Evolutionary conservation across 441 rosid genomes (phyloP), one percentile per base, ranked within the genome.

Genomic region (Pelargonium australe): DNA sequence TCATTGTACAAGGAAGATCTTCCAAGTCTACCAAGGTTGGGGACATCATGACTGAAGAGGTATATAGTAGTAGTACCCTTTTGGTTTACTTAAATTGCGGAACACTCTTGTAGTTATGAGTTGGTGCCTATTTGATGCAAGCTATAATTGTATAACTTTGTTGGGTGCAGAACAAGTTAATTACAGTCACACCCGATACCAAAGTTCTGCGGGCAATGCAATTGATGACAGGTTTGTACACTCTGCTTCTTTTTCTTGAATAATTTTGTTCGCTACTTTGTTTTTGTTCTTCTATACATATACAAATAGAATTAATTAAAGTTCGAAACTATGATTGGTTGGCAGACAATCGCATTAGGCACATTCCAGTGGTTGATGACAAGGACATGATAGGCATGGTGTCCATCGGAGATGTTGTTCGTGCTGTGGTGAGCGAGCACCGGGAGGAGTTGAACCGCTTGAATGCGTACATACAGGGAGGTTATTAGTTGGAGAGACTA

Each of bases 11-110:
- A 76, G 98, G 98, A 71, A 86, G 96, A 83, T 93, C 98, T 70
- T 93, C 98, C 71, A 93, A 88, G 78, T 89, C 96, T 4, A 93
- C 98, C 1, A 93, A 89, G 82, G 98, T 91, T 60, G 98, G 98
- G 65, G 95, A 93, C 79, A 93, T 91, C 72, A 93, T 93, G 98
- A 93, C 98, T 58, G 97, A 93, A 72, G 98, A 91, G 98, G 98
- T 93, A 85, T 34, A 4, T 20, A 9, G 3, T 12, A 47, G n/a
- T 47, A 47, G n/a, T 7, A 44, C 9, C 31, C 31, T 25, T 25
- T 25, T 2, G 31, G 31, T 25, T 1, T 25, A 2, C 31, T 25
- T 25, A 25, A 25, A 25, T 2, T 25, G 31, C 1, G 3, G 2
- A 25, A 25, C 31, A 25, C 31, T 0, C 2, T 25, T 25, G 41